Evolutionary conservation across 2,329 filamentous ascomycete genomes (phyloP).

Genomic region (Cucurbitaria berberidis): DNA sequence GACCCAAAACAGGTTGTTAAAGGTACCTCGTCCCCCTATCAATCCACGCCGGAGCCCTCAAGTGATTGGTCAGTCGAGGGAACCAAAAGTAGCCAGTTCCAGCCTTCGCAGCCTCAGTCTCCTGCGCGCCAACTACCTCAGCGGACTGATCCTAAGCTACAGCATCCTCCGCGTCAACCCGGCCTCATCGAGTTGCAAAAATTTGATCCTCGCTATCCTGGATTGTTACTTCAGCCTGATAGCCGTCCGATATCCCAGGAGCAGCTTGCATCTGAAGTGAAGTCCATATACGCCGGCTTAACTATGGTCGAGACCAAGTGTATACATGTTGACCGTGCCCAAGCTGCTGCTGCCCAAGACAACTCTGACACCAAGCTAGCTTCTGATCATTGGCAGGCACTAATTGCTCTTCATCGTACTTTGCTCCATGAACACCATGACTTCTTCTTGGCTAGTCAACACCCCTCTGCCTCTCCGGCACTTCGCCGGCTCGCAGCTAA

Average conservation of each 20-base stretch:
- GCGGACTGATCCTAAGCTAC: constrained; percentile 17
- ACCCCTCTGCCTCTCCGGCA: constrained; percentile 73
- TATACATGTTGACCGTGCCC: constrained; percentile 77
- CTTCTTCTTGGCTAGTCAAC: constrained; percentile 80
- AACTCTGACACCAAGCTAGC: constrained; percentile 54
- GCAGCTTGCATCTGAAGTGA: constrained; percentile 80
- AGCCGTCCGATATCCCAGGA: constrained; percentile 76
- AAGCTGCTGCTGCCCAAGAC: constrained; percentile 61
- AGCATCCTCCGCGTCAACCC: constrained; percentile 26
- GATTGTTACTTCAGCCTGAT: constrained; percentile 63
- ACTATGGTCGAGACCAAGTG: constrained; percentile 88
- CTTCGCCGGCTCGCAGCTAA: constrained; percentile 74
- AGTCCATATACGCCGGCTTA: constrained; percentile 80
- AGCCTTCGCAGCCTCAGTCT: constrained; percentile 10
- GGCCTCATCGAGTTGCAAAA: constrained; percentile 44
- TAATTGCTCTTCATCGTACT: constrained; percentile 82
- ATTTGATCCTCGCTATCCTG: constrained; percentile 44
- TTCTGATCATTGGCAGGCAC: constrained; percentile 80
- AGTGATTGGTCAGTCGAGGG: constrained; percentile 33
- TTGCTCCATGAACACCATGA: constrained; percentile 72
- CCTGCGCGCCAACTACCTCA: constrained; percentile 17
- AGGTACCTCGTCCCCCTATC: constrained; percentile 21
- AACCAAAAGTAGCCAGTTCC: constrained; percentile 24
- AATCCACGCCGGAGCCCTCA: constrained; percentile 30
- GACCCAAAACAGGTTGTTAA: constrained; percentile 25